Percentiles rank a stretch among this genome's conserved stretches.
These are phyloP conservation scores for Rubus parviflorus DNA, from an alignment of 306 rosid genomes.

Conservation along the genomic window DNA sequence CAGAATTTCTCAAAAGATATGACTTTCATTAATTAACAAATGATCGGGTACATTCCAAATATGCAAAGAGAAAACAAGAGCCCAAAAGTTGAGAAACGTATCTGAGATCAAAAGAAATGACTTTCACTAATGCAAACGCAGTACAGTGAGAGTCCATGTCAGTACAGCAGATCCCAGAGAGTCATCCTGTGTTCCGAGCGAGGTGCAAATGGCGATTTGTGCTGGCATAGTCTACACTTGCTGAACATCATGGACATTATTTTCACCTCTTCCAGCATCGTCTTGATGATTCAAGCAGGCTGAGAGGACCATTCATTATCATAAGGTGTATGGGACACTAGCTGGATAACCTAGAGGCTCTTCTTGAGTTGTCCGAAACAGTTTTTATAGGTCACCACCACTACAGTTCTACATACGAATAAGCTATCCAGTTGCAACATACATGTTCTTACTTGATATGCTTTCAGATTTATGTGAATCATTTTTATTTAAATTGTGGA, in stretches of 20 bases:
- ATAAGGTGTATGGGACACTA: too few relatives aligned
- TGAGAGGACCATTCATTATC: neutral
- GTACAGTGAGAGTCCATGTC: conserved; percentile 71
- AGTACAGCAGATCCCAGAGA: conserved; percentile 68
- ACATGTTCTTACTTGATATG: neutral
- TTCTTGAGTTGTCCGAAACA: neutral
- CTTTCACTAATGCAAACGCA: conserved; percentile 40
- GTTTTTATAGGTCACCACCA: neutral
- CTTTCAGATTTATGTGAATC: neutral
- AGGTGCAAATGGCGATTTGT: conserved; percentile 40
- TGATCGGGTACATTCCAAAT: too few relatives aligned
- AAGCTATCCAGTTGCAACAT: neutral
- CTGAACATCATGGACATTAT: neutral
- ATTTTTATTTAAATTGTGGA: neutral
- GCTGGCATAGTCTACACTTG: neutral
- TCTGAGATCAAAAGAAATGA: too few relatives aligned
- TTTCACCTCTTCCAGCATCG: neutral
- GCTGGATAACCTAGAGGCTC: neutral
- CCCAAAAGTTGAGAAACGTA: too few relatives aligned
- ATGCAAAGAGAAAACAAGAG: too few relatives aligned
- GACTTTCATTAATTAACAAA: too few relatives aligned
- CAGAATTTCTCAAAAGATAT: too few relatives aligned
- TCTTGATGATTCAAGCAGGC: neutral
- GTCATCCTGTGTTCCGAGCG: conserved; percentile 52
- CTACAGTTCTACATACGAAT: neutral